These are phyloP conservation scores for Gossypium herbaceum DNA, from an alignment of 345 rosid genomes.

Conservation along the genomic window DNA sequence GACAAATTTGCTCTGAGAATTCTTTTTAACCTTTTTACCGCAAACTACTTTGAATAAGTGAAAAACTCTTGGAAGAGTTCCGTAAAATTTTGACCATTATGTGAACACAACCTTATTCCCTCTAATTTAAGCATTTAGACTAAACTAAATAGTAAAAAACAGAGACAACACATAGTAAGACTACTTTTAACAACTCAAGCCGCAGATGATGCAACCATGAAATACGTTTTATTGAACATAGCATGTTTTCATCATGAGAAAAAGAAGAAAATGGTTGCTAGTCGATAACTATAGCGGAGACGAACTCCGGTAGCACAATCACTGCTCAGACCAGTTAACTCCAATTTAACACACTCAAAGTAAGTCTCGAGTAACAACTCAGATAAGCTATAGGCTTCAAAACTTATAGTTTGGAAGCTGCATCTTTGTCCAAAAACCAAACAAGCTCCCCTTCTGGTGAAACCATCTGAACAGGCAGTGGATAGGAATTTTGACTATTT, in stretches of 20 bases:
- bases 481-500: constrained; percentile 27
- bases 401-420: constrained; percentile 63
- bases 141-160: too few relatives aligned
- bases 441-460: constrained; percentile 68
- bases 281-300: neutral
- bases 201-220: neutral
- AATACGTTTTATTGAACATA: neutral
- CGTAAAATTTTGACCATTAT: too few relatives aligned
- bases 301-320: constrained; percentile 4
- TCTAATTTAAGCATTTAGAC: too few relatives aligned
- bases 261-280: neutral
- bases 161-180: neutral
- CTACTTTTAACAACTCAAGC: neutral
- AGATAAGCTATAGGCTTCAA: neutral
- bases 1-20: too few relatives aligned
- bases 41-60: too few relatives aligned
- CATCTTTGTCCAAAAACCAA: constrained; percentile 83
- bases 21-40: too few relatives aligned
- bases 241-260: neutral
- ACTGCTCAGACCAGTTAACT: neutral
- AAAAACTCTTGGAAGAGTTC: too few relatives aligned
- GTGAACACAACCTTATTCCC: too few relatives aligned
- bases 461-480: constrained; percentile 59
- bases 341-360: neutral
- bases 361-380: neutral